Evolutionary conservation across 129 eudicot species (phyloP).

Genomic region (Oenanthe sinensis): DNA sequence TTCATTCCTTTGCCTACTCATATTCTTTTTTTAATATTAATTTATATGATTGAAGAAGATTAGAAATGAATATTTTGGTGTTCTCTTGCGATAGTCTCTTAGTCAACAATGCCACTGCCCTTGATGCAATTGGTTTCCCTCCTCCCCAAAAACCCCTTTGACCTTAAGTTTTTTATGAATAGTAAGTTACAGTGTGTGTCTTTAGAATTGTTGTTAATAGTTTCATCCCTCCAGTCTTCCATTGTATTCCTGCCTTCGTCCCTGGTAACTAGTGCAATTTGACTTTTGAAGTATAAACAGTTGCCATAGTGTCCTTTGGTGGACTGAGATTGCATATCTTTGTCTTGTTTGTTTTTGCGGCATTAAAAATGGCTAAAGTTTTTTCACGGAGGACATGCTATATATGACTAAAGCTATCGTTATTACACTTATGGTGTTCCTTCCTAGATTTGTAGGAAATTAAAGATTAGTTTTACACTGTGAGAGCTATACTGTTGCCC

Average conservation of each 20-base stretch:
- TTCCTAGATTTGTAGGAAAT: not conserved
- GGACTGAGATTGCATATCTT: not conserved
- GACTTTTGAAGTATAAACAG: not conserved
- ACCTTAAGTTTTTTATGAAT: not conserved
- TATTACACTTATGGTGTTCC: not conserved
- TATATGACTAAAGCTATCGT: not conserved
- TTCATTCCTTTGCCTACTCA: conserved; percentile 14
- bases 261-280: not conserved
- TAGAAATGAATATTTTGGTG: not conserved
- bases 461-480: not conserved
- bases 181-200: not conserved
- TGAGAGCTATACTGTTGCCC: not conserved
- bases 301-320: not conserved
- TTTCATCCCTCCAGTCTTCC: not conserved
- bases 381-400: not conserved
- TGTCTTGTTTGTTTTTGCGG: not conserved
- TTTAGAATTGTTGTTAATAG: not conserved
- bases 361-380: not conserved
- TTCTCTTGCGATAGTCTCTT: not conserved
- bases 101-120: not conserved
- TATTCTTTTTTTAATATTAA: not conserved
- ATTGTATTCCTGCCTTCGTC: not conserved
- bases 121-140: not conserved
- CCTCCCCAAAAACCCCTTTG: not conserved
- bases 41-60: not conserved